Base-by-base conservation (phyloP, 371 early-diverging fungal species). In the Actinomortierella ambigua region DNA sequence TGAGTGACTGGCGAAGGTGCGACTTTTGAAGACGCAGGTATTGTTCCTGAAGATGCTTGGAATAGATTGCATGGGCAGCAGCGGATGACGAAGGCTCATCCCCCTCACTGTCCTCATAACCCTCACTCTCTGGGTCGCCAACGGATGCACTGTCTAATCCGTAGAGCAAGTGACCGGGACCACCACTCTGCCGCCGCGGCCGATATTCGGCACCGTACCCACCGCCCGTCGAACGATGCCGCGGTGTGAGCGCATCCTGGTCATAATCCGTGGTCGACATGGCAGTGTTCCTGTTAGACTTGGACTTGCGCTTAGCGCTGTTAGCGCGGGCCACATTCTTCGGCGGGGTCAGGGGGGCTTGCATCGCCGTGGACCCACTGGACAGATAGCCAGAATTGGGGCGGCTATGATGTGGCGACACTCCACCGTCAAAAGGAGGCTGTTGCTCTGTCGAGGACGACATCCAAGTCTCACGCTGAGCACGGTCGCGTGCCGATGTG, bases 171-270 rank as follows among this genome's bases (percentile, higher is more conserved):
- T 69, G 64, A 14, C 69, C 64, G 20, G 64, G 69, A 5, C 71
- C 71, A n/a, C 65, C 71, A 34, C 71, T 70, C 40, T 70, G 71
- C 39, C 71, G 57, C 57, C 71, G 57, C 7, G 71, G 59, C 17
- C 54, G 60, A n/a, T 69, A 61, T 23, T 69, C 69, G 3, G 64
- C 63, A 7, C 69, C 69, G 24, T 69, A 69, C 43, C 69, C 69
- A 11, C 27, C 46, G 22, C 39, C 27, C 27, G 27, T 44, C 9
- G 63, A 47, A 1, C 69, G 51, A 13, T 57, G 47, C 20, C 61
- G 40, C 40, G 69, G 69, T n/a, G 64, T 64, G 2, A 69, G 57
- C 4, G 64, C 64, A 24, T 69, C 69, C 46, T 64, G 69, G 24
- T 69, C 64, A 23, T 63, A 22, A 18, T 69, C 63, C 23, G 28